Evolutionary conservation across 176 grass and related monocot genomes (phyloP), one percentile per base, ranked within the genome.

Genomic region (Oropetium thomaeum): DNA sequence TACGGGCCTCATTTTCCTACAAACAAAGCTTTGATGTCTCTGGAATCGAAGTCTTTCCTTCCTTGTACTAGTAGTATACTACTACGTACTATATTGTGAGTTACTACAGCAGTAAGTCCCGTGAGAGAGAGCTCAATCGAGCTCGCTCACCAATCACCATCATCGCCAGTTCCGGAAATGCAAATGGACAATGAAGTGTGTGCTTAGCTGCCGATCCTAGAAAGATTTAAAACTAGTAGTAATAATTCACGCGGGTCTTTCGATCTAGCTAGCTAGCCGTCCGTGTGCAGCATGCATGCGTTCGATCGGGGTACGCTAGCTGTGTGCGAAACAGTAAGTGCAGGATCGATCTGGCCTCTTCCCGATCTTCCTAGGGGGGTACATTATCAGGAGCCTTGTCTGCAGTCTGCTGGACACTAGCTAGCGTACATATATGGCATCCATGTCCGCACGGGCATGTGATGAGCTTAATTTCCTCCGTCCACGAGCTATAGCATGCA

Each of bases 351-450:
- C 27, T 27, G 61, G 43, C 39, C 32, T 13, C n/a, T 26, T 67
- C 65, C 65, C 23, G 11, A 45, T n/a, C 26, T 59, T 7, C 30
- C 20, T 42, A 41, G 37, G 37, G 5, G 15, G 22, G 22, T 65
- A n/a, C 33, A n/a, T 53, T 38, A 54, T 31, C 52, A 40, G 63
- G 65, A 27, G 23, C 58, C 53, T 49, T 83, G 64, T 70, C 72
- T 31, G 40, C 31, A 29, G 57, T 10, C 17, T 17, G 28, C 41
- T 76, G 73, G 81, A 76, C 72, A 39, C 23, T 67, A 58, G 37
- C 80, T 41, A 28, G 39, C 40, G 2, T 27, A 53, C 35, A 8
- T 47, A 43, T 49, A 44, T 64, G 45, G 28, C 37, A 28, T 10
- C 8, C 6, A 4, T 19, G 23, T 27, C n/a, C n/a, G n/a, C n/a